Evolutionary conservation across 371 early-diverging fungal genomes (phyloP).

Genomic region (Mortierella sp.): DNA sequence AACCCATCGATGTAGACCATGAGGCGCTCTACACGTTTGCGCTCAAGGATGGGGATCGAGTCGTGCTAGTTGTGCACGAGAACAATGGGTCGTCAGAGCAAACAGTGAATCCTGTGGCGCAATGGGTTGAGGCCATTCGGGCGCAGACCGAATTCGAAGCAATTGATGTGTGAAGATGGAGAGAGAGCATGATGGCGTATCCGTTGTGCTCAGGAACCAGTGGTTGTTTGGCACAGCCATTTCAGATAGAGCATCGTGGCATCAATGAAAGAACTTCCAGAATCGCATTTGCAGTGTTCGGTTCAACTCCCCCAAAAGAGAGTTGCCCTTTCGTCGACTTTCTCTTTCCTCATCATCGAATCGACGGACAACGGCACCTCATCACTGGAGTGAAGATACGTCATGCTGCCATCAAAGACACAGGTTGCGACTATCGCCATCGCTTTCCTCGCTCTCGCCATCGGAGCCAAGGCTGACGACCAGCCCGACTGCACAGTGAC

Average conservation of each 20-base stretch:
- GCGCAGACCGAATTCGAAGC: constrained; percentile 46
- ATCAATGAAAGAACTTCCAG: too few species aligned
- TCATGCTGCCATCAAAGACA: constrained; percentile 25
- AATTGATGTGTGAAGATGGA: constrained; percentile 6
- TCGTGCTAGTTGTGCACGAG: constrained; percentile 40
- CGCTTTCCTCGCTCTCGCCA: constrained; percentile 22
- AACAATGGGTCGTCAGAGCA: constrained; percentile 12
- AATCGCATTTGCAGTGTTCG: too few species aligned
- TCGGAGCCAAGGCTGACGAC: constrained; percentile 15
- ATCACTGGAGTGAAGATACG: neutral
- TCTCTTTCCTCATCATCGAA: neutral
- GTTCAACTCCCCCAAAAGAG: too few species aligned
- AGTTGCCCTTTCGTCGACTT: neutral
- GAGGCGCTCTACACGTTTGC: constrained; percentile 53
- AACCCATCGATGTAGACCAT: constrained; percentile 41
- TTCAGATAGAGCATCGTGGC: too few species aligned
- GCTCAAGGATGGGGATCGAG: constrained; percentile 46
- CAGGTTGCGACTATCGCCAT: constrained; percentile 16
- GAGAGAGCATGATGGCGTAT: neutral
- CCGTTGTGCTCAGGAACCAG: too few species aligned
- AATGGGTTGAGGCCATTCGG: constrained; percentile 47
- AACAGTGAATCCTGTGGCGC: constrained; percentile 27
- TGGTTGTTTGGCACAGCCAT: too few species aligned
- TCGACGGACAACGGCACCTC: neutral
- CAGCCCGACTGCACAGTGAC: constrained; percentile 42